Percentiles rank a stretch among this genome's conserved stretches.
Evolutionary conservation across 306 rosid genomes (phyloP).

Genomic region (Sicyos baderoa): DNA sequence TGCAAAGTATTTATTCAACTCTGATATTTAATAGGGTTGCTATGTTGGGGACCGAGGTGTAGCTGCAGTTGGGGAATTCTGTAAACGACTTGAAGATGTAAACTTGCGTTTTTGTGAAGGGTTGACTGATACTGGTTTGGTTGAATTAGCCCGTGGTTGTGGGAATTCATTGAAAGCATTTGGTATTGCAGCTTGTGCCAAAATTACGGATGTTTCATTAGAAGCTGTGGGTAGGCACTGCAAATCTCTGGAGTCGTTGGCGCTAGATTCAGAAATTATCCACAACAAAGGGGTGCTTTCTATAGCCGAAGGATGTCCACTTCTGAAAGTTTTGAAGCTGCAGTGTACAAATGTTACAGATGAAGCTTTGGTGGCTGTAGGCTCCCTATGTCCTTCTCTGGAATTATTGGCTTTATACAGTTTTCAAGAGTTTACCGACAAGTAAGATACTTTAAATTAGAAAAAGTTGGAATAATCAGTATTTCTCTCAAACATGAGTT

Average conservation of each 20-base stretch:
- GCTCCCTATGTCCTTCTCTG: constrained; percentile 47
- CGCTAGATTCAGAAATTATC: constrained; percentile 78
- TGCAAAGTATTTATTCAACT: constrained; percentile 20
- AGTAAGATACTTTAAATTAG: constrained; percentile 38
- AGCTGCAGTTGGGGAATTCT: constrained; percentile 70
- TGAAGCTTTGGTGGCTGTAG: constrained; percentile 79
- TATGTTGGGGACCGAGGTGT: constrained; percentile 88
- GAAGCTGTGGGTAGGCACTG: constrained; percentile 75
- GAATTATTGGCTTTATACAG: constrained; percentile 72
- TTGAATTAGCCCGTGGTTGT: constrained; percentile 56
- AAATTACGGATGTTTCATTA: constrained; percentile 68
- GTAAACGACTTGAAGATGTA: constrained; percentile 77
- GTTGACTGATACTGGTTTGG: constrained; percentile 63
- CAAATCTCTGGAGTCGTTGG: constrained; percentile 51
- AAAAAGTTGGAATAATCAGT: background rate
- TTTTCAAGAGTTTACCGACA: constrained; percentile 78
- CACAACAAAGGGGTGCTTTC: constrained; percentile 71
- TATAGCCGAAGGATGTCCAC: constrained; percentile 67
- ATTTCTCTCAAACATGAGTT: background rate
- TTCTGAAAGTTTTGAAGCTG: constrained; percentile 70
- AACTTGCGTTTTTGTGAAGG: constrained; percentile 93
- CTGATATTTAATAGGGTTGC: constrained; percentile 59
- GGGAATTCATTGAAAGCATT: constrained; percentile 69
- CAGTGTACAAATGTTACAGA: constrained; percentile 80
- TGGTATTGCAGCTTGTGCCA: constrained; percentile 86